Percentiles rank a stretch among this genome's conserved stretches.
Evolutionary conservation across 345 rosid species (phyloP).

Genomic region (Microcos paniculata): DNA sequence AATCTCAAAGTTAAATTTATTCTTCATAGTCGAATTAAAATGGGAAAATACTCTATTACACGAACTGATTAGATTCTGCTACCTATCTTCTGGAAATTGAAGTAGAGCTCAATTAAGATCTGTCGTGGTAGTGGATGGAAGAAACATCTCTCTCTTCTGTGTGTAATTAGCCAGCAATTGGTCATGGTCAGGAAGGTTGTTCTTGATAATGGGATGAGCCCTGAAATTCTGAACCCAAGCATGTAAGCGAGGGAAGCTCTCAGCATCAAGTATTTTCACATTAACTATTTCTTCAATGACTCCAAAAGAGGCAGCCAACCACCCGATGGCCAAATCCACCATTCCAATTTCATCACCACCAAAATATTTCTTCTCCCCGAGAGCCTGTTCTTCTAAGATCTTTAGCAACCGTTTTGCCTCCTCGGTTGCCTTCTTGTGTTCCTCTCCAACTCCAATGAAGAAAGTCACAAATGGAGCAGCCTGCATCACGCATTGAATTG

Average conservation of each 20-base stretch:
- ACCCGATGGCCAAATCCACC: conserved; percentile 29
- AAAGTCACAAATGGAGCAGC: conserved; percentile 2
- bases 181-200: conserved; percentile 26
- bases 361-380: conserved; percentile 29
- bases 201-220: conserved; percentile 23
- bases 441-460: conserved; percentile 24
- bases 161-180: conserved; percentile 20
- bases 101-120: no score
- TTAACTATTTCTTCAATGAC: conserved; percentile 30
- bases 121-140: conserved; percentile 1
- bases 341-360: conserved; percentile 31
- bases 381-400: conserved; percentile 21
- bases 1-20: no score
- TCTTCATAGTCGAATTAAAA: background rate
- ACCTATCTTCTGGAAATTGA: no score
- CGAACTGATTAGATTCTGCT: no score
- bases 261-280: conserved; percentile 23
- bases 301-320: conserved; percentile 27
- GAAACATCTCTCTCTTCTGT: conserved; percentile 23
- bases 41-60: no score
- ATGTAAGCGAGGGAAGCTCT: conserved; percentile 33
- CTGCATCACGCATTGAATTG: background rate
- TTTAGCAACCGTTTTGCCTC: conserved; percentile 24
- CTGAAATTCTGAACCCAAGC: conserved; percentile 34
- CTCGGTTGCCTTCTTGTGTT: conserved; percentile 27